Conservation (phyloP, 164 flowering plant genomes). For the Piper betle region DNA sequence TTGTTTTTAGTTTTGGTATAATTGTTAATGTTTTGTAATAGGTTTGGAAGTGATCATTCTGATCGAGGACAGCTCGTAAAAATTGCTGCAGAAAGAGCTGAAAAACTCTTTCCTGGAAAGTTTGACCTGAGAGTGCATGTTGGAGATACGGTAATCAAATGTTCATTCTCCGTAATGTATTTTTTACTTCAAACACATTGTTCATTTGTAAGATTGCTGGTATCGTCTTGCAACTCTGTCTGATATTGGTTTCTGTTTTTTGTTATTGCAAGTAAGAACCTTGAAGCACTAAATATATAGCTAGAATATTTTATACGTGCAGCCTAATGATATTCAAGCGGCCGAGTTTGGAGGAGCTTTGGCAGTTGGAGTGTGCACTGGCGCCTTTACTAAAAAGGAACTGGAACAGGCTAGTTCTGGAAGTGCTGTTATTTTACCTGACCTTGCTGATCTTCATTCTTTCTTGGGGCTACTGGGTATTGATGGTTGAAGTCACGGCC, state of each 20-base stretch:
- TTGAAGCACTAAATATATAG: not conserved
- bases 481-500: conserved; percentile 3
- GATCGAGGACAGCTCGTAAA: conserved; percentile 20
- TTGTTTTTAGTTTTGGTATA: not conserved
- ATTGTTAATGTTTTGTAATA: not conserved
- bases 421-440: conserved; percentile 13
- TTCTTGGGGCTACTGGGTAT: conserved; percentile 17
- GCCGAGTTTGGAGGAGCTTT: conserved; percentile 20
- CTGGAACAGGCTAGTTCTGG: conserved; percentile 15
- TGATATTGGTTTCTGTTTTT: not conserved
- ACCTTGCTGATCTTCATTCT: conserved; percentile 9
- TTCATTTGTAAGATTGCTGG: too few relatives aligned
- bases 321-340: conserved; percentile 18
- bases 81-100: conserved; percentile 21
- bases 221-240: not conserved
- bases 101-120: conserved; percentile 11
- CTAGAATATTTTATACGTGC: not conserved
- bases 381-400: conserved; percentile 12
- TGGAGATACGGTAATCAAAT: conserved; percentile 14
- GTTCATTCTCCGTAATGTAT: not conserved
- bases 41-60: conserved; percentile 20
- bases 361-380: conserved; percentile 18
- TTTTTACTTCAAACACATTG: not conserved
- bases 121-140: conserved; percentile 19
- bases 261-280: too few relatives aligned